Evolutionary conservation across 805 yeast species (phyloP), one percentile per base, ranked within the genome.

Genomic region (Wickerhamomyces sydowiorum): DNA sequence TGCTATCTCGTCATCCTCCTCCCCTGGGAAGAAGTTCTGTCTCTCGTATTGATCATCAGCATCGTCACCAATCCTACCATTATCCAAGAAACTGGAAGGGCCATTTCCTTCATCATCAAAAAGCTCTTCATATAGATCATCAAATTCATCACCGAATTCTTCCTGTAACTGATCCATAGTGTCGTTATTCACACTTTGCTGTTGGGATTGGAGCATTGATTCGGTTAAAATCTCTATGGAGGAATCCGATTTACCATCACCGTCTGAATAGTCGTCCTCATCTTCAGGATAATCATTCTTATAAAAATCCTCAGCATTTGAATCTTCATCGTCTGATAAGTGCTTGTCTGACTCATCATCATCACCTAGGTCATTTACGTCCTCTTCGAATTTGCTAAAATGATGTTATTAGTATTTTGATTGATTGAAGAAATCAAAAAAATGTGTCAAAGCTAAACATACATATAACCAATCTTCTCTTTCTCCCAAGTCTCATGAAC

Each of bases 201-300:
- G 35, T 12, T 32, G 35, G 6, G 35, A 32, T 32, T 44, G 46
- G 23, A 46, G 47, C 29, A 50, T 18, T 17, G 46, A 43, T 23
- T 46, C 49, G 1, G 53, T 43, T 3, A 50, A 39, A 6, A 42
- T 38, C 35, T 52, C 54, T n/a, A 45, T 39, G 7, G 49, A 45
- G 1, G 42, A 49, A 7, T 44, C 39, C 7, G 34, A 34, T 1
- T 49, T 45, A 18, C 44, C 50, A 4, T 48, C 53, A 14, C 35
- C 41, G 32, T 20, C 37, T 19, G 46, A 36, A 38, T 65, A 80
- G 9, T 79, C 88, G 53, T 86, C 91, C 48, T 88, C 96, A 56
- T 90, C 96, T 36, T 88, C 96, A 0, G 98, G 98, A 56, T 91
- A 91, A 56, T 91, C 98, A 61, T 93, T 91, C 53, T 80, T 78